Evolutionary conservation across 768 basidiomycete species (phyloP).

Genomic region (Lentinula guzmanii): DNA sequence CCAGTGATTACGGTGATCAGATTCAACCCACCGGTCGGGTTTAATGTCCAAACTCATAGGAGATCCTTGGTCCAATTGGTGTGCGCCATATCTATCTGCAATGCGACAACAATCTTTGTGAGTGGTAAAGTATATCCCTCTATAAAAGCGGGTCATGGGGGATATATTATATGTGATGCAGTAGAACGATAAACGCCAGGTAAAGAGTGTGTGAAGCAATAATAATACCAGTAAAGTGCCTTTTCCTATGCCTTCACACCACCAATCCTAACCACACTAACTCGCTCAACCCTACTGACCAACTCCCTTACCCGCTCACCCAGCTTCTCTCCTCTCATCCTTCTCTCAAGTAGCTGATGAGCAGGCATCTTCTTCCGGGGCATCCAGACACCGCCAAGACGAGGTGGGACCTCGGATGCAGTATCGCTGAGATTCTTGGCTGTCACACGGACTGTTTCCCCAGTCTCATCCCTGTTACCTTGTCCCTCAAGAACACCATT

Average conservation of each 20-base stretch:
- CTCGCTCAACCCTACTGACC: slow-evolving; percentile 51
- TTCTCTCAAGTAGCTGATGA: slow-evolving; percentile 73
- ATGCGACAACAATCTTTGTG: slow-evolving; percentile 22
- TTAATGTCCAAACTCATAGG: slow-evolving; percentile 28
- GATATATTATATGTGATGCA: too few relatives aligned
- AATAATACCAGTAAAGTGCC: too few relatives aligned
- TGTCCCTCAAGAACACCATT: not conserved
- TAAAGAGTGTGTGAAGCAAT: too few relatives aligned
- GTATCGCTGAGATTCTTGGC: not conserved
- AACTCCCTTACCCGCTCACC: slow-evolving; percentile 65
- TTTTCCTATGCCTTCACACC: not conserved
- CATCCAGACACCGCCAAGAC: slow-evolving; percentile 48
- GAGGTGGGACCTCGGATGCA: not conserved
- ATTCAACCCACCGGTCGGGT: too few relatives aligned
- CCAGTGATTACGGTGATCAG: not conserved
- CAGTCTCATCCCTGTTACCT: not conserved
- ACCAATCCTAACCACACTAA: not conserved
- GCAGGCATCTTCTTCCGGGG: slow-evolving; percentile 78
- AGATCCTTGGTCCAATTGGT: slow-evolving; percentile 25
- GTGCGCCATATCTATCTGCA: slow-evolving; percentile 7
- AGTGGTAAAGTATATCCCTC: slow-evolving; percentile 12
- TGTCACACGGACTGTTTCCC: not conserved
- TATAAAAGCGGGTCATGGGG: too few relatives aligned
- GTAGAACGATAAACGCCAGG: too few relatives aligned
- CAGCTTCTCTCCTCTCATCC: slow-evolving; percentile 69